Base-by-base conservation (phyloP, 345 rosid species). In the Luvunga scandens region DNA sequence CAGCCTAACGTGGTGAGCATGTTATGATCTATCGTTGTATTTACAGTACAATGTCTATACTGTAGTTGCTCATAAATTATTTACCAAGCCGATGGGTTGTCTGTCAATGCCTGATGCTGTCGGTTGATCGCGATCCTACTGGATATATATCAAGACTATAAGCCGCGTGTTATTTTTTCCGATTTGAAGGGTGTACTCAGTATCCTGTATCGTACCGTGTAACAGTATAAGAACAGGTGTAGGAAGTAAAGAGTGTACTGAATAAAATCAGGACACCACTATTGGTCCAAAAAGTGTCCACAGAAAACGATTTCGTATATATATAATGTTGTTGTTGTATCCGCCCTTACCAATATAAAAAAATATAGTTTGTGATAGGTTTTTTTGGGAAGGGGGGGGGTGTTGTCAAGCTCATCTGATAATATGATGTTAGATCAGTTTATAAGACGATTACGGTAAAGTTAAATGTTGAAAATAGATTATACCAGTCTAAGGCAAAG, bases 1-100 rank as follows among this genome's bases (percentile, higher is more conserved):
- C 89, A 0, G 93, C 90, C 4, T 95, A 92, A 86, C 96, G 92
- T 12, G 71, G 66, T 3, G 96, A 92, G 77, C 16, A 13, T 3
- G 18, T 45, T 45, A 45, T 3, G 50, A 10, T 42, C 50, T 42
- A 42, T 9, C 45, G 0, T 39, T 39, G 45, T 39, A 39, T 39
- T 39, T 39, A 39, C 45, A 3, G 3, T 39, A 9, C 45, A 39
- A 39, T 42, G 10, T 3, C 48, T 10, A 0, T 39, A 7, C 0
- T 39, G 13, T 9, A 10, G 4, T 10, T 42, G 14, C 14, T 69
- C 56, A 69, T 10, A 19, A 53, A 31, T 33, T 64, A 25, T 59
- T 48, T 28, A 16, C 38, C 30, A 61, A 80, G 75, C 80, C 87
- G 86, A 87, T n/a, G 91, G 94, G 4, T 67, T 71, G 6, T 66